Evolutionary conservation across 2,329 filamentous ascomycete genomes (phyloP).

Genomic region (Albifimbria verrucaria): DNA sequence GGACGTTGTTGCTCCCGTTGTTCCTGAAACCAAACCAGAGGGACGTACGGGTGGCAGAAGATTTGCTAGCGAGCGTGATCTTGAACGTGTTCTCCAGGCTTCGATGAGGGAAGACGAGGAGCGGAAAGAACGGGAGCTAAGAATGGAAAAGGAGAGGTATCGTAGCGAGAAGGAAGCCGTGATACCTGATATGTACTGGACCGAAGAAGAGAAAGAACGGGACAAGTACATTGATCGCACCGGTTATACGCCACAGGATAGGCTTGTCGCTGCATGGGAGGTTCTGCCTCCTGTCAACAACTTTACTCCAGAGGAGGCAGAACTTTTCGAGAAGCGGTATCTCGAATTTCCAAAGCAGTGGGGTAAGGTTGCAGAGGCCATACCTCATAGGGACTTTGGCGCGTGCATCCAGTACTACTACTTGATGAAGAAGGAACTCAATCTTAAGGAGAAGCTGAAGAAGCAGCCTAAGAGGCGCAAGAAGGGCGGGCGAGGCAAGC

Average conservation of each 20-base stretch:
- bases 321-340: conserved; percentile 70
- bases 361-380: conserved; percentile 68
- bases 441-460: conserved; percentile 74
- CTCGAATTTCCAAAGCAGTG: conserved; percentile 78
- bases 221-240: conserved; percentile 63
- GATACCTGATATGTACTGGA: conserved; percentile 68
- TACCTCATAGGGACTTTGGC: conserved; percentile 68
- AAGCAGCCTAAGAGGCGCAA: conserved; percentile 59
- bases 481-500: conserved; percentile 54
- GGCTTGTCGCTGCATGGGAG: conserved; percentile 67
- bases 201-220: conserved; percentile 54
- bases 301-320: conserved; percentile 68
- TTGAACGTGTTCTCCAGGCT: conserved; percentile 69
- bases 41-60: conserved; percentile 50
- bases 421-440: conserved; percentile 69
- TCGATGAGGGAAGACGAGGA: conserved; percentile 70
- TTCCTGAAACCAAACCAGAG: conserved; percentile 55
- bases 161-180: conserved; percentile 74
- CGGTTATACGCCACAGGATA: conserved; percentile 61
- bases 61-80: conserved; percentile 69
- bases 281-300: conserved; percentile 71
- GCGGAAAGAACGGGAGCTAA: conserved; percentile 61
- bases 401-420: conserved; percentile 87
- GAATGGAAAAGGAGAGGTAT: conserved; percentile 64
- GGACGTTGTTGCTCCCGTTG: conserved; percentile 30